Evolutionary conservation across 2,329 filamentous ascomycete genomes (phyloP), one percentile per base, ranked within the genome.

Genomic region (Stagonosporopsis chrysanthemi): DNA sequence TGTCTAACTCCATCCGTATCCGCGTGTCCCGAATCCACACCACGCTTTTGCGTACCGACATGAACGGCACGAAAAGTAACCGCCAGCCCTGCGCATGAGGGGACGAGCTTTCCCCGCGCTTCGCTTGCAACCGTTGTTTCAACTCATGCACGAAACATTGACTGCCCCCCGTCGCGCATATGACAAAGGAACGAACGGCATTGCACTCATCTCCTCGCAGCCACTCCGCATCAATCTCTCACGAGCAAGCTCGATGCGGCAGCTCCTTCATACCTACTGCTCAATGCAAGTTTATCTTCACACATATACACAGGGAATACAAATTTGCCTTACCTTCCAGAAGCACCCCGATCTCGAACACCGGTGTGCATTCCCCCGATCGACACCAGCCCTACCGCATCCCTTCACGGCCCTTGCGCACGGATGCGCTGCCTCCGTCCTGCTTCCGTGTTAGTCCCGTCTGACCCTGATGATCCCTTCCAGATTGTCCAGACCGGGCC

Each of bases 381-480:
- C 52, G 41, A n/a, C 46, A 43, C 46, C 52, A 56, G 45, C 52
- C 52, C 41, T 50, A 45, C 40, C 45, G 17, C 7, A 26, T 26
- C 52, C 12, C 40, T 12, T 53, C 22, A n/a, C 12, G 6, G n/a
- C 12, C 46, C 14, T 23, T 48, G 44, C 15, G 26, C 29, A n/a
- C 48, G 54, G 54, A 35, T 11, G 2, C 26, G n/a, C 1, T 2
- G 1, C 31, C 23, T 52, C 48, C 48, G 48, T 24, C 1, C 11
- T 33, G 4, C 3, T 14, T 52, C 12, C 15, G 31, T 14, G 3
- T n/a, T 57, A 57, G 54, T 8, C 8, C 8, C 8, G 2, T 39
- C 41, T 7, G 36, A 17, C 53, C 53, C 53, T 56, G 53, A 42
- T 56, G 47, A 51, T 56, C 53, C 40, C 53, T 56, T 12, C 47